Percentiles rank a stretch among this genome's conserved stretches.
phyloP scores from a whole-genome alignment of 2,329 filamentous ascomycete species.

The Annulohypoxylon truncatum region DNA sequence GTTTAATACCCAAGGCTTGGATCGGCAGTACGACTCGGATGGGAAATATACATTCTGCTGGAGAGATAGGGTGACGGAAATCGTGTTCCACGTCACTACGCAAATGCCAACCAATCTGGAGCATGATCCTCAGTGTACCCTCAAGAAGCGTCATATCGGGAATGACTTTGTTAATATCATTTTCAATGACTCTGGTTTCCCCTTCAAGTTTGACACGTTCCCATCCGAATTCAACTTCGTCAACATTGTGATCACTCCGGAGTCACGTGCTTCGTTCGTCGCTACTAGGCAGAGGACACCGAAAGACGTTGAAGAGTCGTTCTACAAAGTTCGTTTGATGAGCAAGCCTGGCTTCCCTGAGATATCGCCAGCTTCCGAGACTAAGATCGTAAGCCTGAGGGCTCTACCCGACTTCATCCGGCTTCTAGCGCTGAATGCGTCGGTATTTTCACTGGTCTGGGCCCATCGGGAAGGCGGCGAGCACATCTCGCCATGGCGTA shows the following conservation, averaged over 20 bases:
- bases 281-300: conserved; percentile 59
- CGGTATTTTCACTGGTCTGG: conserved; percentile 95
- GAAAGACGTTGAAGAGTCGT: conserved; percentile 61
- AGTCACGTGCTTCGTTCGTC: conserved; percentile 81
- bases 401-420: conserved; percentile 88
- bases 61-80: conserved; percentile 93
- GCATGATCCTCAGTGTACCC: conserved; percentile 77
- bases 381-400: conserved; percentile 87
- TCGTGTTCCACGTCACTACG: conserved; percentile 94
- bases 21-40: conserved; percentile 80
- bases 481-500: conserved; percentile 89
- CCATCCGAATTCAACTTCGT: conserved; percentile 97
- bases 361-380: conserved; percentile 88
- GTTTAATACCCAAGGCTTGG: conserved; percentile 94
- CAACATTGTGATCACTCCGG: conserved; percentile 94
- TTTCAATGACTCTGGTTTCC: conserved; percentile 94
- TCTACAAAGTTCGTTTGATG: conserved; percentile 91
- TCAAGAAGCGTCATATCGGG: conserved; percentile 95
- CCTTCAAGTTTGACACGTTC: conserved; percentile 91
- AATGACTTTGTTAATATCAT: conserved; percentile 99
- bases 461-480: conserved; percentile 79
- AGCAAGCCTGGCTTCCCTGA: conserved; percentile 90
- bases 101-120: conserved; percentile 94
- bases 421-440: conserved; percentile 90
- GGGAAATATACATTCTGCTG: conserved; percentile 92